These are phyloP conservation scores for Ambrosia trifida DNA, from an alignment of 129 eudicot genomes.

Conservation along the genomic window DNA sequence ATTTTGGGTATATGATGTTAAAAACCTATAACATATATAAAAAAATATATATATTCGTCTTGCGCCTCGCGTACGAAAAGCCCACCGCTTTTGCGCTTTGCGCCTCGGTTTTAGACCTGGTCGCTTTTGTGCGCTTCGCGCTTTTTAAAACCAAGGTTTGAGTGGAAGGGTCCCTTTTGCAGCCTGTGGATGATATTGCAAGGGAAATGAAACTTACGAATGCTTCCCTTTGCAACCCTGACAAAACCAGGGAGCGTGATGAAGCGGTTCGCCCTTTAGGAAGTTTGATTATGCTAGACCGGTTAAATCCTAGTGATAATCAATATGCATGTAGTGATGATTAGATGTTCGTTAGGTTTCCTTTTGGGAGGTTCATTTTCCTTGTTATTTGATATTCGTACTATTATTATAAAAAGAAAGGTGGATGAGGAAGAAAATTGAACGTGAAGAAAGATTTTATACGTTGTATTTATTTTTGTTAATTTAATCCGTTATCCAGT, in stretches of 20 bases:
- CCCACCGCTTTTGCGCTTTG: too few relatives aligned
- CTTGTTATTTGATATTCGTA: conserved; percentile 5
- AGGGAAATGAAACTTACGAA: not conserved
- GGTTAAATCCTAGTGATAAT: not conserved
- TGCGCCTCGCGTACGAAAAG: too few relatives aligned
- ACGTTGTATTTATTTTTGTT: not conserved
- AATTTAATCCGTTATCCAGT: not conserved
- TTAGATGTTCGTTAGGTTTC: not conserved
- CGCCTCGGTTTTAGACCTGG: too few relatives aligned
- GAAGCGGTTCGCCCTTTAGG: not conserved
- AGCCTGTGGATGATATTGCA: not conserved
- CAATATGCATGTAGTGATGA: not conserved
- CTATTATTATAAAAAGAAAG: not conserved
- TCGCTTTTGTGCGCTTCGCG: too few relatives aligned
- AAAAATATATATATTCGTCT: too few relatives aligned
- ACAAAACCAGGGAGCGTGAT: not conserved
- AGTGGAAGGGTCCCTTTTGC: not conserved
- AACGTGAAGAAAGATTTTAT: conserved; percentile 4
- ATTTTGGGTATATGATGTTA: too few relatives aligned
- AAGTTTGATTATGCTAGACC: not conserved
- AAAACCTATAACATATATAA: too few relatives aligned
- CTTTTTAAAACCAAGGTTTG: too few relatives aligned
- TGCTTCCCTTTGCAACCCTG: not conserved
- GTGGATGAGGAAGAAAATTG: conserved; percentile 10
- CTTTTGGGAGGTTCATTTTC: not conserved